Conservation (phyloP, 208 protist genomes). For the Trypanosoma avium region DNA sequence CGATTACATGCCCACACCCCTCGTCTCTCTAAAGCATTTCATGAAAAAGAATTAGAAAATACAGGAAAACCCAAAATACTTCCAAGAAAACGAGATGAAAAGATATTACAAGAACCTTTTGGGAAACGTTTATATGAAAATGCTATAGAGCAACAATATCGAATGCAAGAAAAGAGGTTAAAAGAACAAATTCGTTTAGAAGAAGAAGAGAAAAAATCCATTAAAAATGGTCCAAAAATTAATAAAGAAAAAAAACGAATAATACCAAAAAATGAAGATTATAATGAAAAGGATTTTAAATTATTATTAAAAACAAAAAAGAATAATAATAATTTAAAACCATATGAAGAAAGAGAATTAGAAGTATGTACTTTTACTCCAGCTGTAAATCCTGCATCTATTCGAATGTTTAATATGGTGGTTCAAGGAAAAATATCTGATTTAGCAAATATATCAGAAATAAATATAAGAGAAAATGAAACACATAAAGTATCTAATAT, state of each 20-base stretch:
- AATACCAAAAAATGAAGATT: too few species aligned
- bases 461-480: background rate
- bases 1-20: slow-evolving; percentile 12
- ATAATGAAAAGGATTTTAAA: too few species aligned
- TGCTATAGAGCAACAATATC: background rate
- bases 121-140: slow-evolving; percentile 19
- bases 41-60: background rate
- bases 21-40: background rate
- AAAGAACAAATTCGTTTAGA: slow-evolving; percentile 2
- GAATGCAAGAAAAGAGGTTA: slow-evolving; percentile 8
- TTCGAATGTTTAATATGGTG: slow-evolving; percentile 31
- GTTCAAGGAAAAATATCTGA: slow-evolving; percentile 3
- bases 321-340: background rate
- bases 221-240: slow-evolving; percentile 1
- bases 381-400: slow-evolving; percentile 30
- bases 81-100: background rate
- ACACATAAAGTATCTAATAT: background rate
- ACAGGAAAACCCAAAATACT: slow-evolving; percentile 8
- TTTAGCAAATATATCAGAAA: background rate
- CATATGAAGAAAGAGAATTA: slow-evolving; percentile 18
- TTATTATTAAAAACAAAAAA: background rate
- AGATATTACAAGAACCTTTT: background rate
- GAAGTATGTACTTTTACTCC: slow-evolving; percentile 36
- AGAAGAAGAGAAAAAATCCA: slow-evolving; percentile 1
- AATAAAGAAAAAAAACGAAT: slow-evolving; percentile 7